These are phyloP conservation scores for Podospora bellae-mahoneyi DNA, from an alignment of 495 filamentous ascomycete species.

Conservation along the genomic window DNA sequence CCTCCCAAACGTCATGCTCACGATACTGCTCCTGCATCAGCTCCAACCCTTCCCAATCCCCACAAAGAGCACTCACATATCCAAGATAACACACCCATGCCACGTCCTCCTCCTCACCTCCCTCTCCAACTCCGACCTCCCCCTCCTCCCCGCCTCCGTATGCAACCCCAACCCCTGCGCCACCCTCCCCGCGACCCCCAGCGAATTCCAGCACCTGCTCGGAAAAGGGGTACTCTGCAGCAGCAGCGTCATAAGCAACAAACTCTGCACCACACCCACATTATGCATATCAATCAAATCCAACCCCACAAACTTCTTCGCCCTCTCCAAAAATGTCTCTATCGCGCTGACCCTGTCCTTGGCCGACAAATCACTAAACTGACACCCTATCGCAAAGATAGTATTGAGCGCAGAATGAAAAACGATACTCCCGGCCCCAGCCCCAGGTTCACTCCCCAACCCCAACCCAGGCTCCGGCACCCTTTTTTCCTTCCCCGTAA, in stretches of 20 bases:
- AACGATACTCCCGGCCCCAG: conserved; percentile 38
- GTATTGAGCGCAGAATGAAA: conserved; percentile 47
- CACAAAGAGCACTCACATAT: conserved; percentile 37
- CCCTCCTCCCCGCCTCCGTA: conserved; percentile 28
- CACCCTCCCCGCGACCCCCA: conserved; percentile 47
- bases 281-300: conserved; percentile 45
- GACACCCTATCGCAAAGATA: conserved; percentile 45
- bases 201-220: conserved; percentile 45
- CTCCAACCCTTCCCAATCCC: not conserved
- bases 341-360: conserved; percentile 37
- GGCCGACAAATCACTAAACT: conserved; percentile 42
- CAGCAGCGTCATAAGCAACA: conserved; percentile 43
- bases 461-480: conserved; percentile 30
- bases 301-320: conserved; percentile 44
- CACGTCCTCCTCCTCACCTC: conserved; percentile 48
- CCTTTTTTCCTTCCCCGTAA: conserved; percentile 21
- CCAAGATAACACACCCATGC: conserved; percentile 50
- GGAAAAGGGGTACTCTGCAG: conserved; percentile 49
- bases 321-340: conserved; percentile 45
- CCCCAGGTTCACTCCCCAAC: conserved; percentile 41
- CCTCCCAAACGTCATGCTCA: conserved; percentile 50
- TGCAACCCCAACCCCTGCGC: conserved; percentile 50
- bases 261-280: conserved; percentile 46
- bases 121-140: conserved; percentile 34
- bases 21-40: conserved; percentile 30